Evolutionary conservation across 495 filamentous ascomycete genomes (phyloP), one percentile per base, ranked within the genome.

Genomic region (Bacidia gigantensis): DNA sequence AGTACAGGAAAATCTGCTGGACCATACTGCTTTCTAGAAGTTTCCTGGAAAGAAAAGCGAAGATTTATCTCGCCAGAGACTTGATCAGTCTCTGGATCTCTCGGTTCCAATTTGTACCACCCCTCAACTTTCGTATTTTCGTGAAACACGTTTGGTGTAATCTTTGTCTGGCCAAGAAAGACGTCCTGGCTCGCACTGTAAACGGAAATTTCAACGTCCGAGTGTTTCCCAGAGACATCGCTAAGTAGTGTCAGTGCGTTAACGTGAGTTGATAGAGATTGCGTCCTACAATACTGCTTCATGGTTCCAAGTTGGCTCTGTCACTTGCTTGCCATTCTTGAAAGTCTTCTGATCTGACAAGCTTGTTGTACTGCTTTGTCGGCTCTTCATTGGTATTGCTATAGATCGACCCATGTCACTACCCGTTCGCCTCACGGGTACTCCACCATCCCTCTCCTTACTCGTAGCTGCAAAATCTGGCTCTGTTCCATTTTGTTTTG

Each of bases 1-100:
- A 98, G 69, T 51, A 97, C 89, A 58, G 90, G 78, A 69, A 98
- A 98, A 64, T 98, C 93, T 56, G 87, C 87, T n/a, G 92, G 93
- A 2, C 92, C 92, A 53, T 89, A 94, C 58, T 94, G 86, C 67
- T 81, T 89, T 72, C 86, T 88, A 42, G 92, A 87, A n/a, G 82
- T 86, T 63, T 82, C 80, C 60, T 95, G 87, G 63, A 89, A 97
- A 24, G 72, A 75, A 54, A 95, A 83, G 52, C 88, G 81, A 45
- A 97, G 76, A 55, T 83, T 82, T 43, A 98, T 87, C 59, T 98
- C 89, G n/a, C 92, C 92, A 1, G 86, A 86, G 1, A 95, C 81
- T 65, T 75, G 70, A 71, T 80, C 67, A 65, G 82, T 76, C 20
- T 79, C 76, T 14, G 69, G 72, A n/a, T 75, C 77, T 51, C 83